Evolutionary conservation across 495 filamentous ascomycete genomes (phyloP).

Genomic region (Penicillium coprophilum): DNA sequence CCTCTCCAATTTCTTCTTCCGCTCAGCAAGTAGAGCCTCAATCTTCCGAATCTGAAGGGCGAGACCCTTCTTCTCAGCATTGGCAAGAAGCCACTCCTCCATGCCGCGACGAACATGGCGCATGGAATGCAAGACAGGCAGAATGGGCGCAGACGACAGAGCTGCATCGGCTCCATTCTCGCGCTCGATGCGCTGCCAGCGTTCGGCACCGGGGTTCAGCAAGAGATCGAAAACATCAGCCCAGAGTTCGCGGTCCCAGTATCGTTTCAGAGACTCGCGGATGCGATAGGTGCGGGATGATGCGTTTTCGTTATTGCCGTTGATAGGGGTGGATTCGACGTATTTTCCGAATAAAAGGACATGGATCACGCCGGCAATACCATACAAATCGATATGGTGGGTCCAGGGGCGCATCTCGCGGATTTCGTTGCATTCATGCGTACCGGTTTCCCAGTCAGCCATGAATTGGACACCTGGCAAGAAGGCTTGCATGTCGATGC

Average conservation of each 20-base stretch:
- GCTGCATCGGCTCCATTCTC: conserved; percentile 49
- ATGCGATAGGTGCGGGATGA: conserved; percentile 59
- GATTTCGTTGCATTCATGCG: conserved; percentile 91
- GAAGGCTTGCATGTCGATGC: conserved; percentile 91
- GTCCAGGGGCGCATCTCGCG: conserved; percentile 91
- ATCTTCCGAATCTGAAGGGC: conserved; percentile 59
- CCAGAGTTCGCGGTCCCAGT: conserved; percentile 96
- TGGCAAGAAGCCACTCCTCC: conserved; percentile 79
- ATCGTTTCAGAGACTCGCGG: conserved; percentile 77
- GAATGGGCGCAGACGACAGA: conserved; percentile 22
- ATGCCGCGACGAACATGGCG: conserved; percentile 66
- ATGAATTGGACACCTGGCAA: conserved; percentile 76
- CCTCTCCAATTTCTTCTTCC: conserved; percentile 56
- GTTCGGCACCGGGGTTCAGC: conserved; percentile 67
- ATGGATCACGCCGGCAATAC: conserved; percentile 82
- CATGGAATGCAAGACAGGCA: conserved; percentile 71
- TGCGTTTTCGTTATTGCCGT: conserved; percentile 24
- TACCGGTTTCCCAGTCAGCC: conserved; percentile 86
- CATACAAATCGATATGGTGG: conserved; percentile 93
- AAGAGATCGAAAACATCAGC: conserved; percentile 76
- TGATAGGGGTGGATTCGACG: conserved; percentile 72
- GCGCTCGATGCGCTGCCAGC: conserved; percentile 51
- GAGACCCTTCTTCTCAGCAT: conserved; percentile 75
- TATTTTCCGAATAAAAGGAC: conserved; percentile 89
- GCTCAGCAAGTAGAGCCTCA: conserved; percentile 66